Conservation (phyloP, 768 basidiomycete genomes). For the Saitozyma podzolica region DNA sequence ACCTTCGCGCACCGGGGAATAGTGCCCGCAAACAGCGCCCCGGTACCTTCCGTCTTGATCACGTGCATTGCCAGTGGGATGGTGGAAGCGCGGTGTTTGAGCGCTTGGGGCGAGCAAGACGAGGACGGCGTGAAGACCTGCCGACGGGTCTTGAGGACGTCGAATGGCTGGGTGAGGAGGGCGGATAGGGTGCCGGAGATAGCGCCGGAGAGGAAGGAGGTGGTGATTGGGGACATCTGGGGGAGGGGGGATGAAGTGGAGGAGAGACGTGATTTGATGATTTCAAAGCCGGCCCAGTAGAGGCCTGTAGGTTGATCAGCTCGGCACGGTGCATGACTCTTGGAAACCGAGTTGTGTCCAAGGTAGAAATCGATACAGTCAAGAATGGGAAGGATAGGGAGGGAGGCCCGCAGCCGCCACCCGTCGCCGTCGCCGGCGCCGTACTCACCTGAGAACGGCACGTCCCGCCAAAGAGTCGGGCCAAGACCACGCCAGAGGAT, state of each 20-base stretch:
- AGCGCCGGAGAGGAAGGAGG: slow-evolving; percentile 88
- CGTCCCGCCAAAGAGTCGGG: slow-evolving; percentile 92
- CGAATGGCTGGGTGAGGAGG: slow-evolving; percentile 88
- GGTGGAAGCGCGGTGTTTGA: slow-evolving; percentile 56
- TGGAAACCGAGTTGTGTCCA: too few relatives aligned
- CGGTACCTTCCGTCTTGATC: slow-evolving; percentile 71
- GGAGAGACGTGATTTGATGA: slow-evolving; percentile 67
- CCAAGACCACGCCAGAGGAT: slow-evolving; percentile 89
- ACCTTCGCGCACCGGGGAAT: slow-evolving; percentile 90
- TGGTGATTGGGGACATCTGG: slow-evolving; percentile 57
- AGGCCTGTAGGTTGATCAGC: slow-evolving; percentile 51
- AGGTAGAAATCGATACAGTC: not conserved
- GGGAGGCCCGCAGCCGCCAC: not conserved
- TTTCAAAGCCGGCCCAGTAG: slow-evolving; percentile 95
- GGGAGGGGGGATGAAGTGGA: slow-evolving; percentile 54
- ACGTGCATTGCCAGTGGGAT: slow-evolving; percentile 70
- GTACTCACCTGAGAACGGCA: slow-evolving; percentile 80
- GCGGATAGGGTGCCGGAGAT: slow-evolving; percentile 81
- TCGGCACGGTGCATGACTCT: not conserved
- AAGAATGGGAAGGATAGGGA: not conserved
- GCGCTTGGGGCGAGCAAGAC: slow-evolving; percentile 35
- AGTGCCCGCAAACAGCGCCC: slow-evolving; percentile 79
- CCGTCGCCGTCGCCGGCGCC: too few relatives aligned
- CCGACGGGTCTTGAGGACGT: slow-evolving; percentile 91
- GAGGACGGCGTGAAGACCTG: slow-evolving; percentile 62